Evolutionary conservation across 108 stramenopile species (phyloP).

Genomic region (Skeletonema potamos): DNA sequence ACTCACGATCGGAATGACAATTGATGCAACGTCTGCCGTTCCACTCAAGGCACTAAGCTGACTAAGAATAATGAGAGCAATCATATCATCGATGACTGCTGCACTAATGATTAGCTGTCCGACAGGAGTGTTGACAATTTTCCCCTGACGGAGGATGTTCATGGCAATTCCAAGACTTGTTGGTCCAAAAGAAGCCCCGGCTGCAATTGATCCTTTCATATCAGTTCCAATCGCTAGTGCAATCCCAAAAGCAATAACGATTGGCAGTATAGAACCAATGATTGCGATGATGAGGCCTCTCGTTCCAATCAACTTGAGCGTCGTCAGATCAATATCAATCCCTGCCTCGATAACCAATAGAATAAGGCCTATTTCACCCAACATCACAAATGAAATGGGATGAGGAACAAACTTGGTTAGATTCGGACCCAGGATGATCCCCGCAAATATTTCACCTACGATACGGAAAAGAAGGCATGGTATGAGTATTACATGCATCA

Average conservation of each 20-base stretch:
- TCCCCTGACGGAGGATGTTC: conserved; percentile 67
- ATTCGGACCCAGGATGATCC: conserved; percentile 74
- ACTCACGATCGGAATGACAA: conserved; percentile 69
- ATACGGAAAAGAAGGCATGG: too few species aligned
- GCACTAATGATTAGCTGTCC: conserved; percentile 86
- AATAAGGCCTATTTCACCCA: conserved; percentile 80
- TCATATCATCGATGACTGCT: conserved; percentile 87
- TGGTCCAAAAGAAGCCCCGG: conserved; percentile 77
- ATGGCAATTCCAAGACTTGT: conserved; percentile 82
- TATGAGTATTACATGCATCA: too few species aligned
- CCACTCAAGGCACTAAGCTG: conserved; percentile 65
- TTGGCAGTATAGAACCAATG: conserved; percentile 75
- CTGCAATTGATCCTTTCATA: conserved; percentile 58
- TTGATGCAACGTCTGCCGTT: conserved; percentile 44
- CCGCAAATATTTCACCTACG: conserved; percentile 78
- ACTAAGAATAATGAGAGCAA: conserved; percentile 76
- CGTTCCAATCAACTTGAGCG: conserved; percentile 74
- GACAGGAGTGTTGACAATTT: conserved; percentile 76
- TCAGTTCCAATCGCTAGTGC: conserved; percentile 58
- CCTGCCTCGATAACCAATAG: conserved; percentile 81
- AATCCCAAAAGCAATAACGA: conserved; percentile 65
- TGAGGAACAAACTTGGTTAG: conserved; percentile 65
- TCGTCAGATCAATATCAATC: conserved; percentile 78
- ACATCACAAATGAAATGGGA: conserved; percentile 66
- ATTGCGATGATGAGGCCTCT: conserved; percentile 77